Percentiles rank a stretch among this genome's conserved stretches.
phyloP scores from a whole-genome alignment of 2,329 filamentous ascomycete genomes.

The Fusarium floridanum region DNA sequence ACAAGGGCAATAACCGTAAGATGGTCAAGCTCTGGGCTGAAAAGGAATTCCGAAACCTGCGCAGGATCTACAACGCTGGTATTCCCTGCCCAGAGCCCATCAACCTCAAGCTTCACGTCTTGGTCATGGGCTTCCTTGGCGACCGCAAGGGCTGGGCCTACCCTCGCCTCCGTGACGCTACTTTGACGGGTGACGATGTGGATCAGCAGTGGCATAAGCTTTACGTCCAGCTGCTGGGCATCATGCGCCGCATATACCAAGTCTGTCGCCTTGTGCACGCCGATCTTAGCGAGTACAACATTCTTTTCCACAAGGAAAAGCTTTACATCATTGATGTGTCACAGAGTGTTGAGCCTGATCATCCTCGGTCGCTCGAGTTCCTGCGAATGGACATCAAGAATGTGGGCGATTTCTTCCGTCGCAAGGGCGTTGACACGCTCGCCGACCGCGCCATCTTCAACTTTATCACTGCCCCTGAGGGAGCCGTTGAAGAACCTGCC shows the following conservation, averaged over 20 bases:
- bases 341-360: slow-evolving; percentile 96
- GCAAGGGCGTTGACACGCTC: slow-evolving; percentile 85
- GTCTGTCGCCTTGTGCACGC: slow-evolving; percentile 93
- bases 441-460: slow-evolving; percentile 84
- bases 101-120: slow-evolving; percentile 89
- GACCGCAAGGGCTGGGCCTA: slow-evolving; percentile 89
- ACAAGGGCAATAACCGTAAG: slow-evolving; percentile 93
- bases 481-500: slow-evolving; percentile 70
- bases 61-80: slow-evolving; percentile 83
- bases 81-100: slow-evolving; percentile 94
- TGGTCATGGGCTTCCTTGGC: slow-evolving; percentile 95
- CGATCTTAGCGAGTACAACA: slow-evolving; percentile 98
- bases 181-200: slow-evolving; percentile 75
- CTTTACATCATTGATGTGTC: slow-evolving; percentile 98
- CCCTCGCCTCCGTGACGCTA: slow-evolving; percentile 89
- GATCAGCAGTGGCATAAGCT: slow-evolving; percentile 81
- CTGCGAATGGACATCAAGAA: slow-evolving; percentile 99
- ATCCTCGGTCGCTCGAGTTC: slow-evolving; percentile 92
- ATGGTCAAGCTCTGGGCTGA: slow-evolving; percentile 99
- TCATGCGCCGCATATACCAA: slow-evolving; percentile 96
- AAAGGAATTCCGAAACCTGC: slow-evolving; percentile 96
- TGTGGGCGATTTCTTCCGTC: slow-evolving; percentile 89
- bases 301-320: slow-evolving; percentile 85
- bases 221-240: slow-evolving; percentile 85
- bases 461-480: slow-evolving; percentile 78